Base-by-base conservation (phyloP, 1,139 yeast genomes). In the Saccharomyces hybrid region DNA sequence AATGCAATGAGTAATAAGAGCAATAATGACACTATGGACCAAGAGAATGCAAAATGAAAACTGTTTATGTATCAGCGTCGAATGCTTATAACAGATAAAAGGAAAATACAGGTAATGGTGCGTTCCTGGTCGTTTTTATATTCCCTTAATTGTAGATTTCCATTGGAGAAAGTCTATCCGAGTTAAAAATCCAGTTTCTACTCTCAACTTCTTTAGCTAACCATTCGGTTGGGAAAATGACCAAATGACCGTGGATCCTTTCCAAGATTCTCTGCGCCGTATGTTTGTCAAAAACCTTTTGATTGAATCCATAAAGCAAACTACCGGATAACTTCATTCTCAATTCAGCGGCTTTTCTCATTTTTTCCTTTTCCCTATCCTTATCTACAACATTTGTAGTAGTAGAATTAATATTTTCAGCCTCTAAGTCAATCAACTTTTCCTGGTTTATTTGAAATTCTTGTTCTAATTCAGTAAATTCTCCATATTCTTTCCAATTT, bases 121-220 rank as follows among this genome's bases (percentile, higher is more conserved):
- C 1, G 3, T 16, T 16, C 26, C 3, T 38, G 25, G 25, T 38
- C 11, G 44, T 26, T 19, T 16, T 38, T 2, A 38, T 19, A 9
- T 5, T 52, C 13, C 23, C 11, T 57, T 60, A 93, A 67, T 91
- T 96, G 70, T 88, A 93, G 54, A 93, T 93, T 69, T 93, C 98
- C 56, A 93, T 83, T 1, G 99, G 99, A 8, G 98, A 97, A 49
- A 93, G 76, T 67, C 96, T 82, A 68, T 93, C 99, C 53, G 95
- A 85, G 62, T 86, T 88, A 75, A 89, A 91, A 70, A 90, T 90
- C 98, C 98, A 93, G 66, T 95, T 93, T 26, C 88, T 93, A 5
- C 87, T 82, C 54, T 90, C 96, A 51, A 90, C 80, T 70, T 93
- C 99, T 57, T 84, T 80, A 64, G 81, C 76, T 52, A 95, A 77